phyloP scores from a whole-genome alignment of 176 grass and related monocot genomes.

The Canna indica region DNA sequence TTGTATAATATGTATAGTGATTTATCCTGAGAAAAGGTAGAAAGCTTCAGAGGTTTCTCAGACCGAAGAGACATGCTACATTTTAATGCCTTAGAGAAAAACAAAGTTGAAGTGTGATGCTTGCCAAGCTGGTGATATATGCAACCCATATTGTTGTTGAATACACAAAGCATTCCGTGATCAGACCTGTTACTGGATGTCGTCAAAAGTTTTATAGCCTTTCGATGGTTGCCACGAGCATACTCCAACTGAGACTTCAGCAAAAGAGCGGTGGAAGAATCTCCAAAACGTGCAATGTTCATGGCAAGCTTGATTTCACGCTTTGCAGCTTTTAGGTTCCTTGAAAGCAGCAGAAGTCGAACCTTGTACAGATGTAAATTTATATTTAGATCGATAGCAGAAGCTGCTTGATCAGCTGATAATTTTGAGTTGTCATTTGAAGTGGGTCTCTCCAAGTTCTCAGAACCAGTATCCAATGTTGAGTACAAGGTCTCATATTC shows the following conservation, averaged over 20 bases:
- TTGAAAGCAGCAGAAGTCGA: slow-evolving; percentile 60
- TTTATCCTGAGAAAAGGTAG: slow-evolving; percentile 63
- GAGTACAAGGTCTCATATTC: slow-evolving; percentile 82
- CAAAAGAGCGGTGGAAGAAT: slow-evolving; percentile 76
- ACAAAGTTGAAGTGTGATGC: slow-evolving; percentile 46
- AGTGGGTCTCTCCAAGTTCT: slow-evolving; percentile 36
- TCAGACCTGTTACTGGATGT: slow-evolving; percentile 73
- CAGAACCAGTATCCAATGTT: slow-evolving; percentile 49
- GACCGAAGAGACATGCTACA: slow-evolving; percentile 38
- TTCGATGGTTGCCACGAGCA: slow-evolving; percentile 75
- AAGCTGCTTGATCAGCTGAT: slow-evolving; percentile 60
- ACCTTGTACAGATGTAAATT: slow-evolving; percentile 92
- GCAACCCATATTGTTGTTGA: slow-evolving; percentile 88
- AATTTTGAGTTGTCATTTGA: slow-evolving; percentile 55
- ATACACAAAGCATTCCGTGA: slow-evolving; percentile 53
- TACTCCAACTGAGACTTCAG: slow-evolving; percentile 96
- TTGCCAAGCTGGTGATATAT: slow-evolving; percentile 84
- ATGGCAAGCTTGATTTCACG: slow-evolving; percentile 92
- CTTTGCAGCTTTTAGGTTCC: slow-evolving; percentile 88
- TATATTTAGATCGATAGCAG: slow-evolving; percentile 65
- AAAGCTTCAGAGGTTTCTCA: slow-evolving; percentile 62
- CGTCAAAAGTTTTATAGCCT: slow-evolving; percentile 83
- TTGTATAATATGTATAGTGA: slow-evolving; percentile 72
- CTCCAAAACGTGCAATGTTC: slow-evolving; percentile 93
- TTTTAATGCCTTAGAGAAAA: slow-evolving; percentile 72